Conservation (phyloP, 1,139 yeast species). For the Pichia sp. region DNA sequence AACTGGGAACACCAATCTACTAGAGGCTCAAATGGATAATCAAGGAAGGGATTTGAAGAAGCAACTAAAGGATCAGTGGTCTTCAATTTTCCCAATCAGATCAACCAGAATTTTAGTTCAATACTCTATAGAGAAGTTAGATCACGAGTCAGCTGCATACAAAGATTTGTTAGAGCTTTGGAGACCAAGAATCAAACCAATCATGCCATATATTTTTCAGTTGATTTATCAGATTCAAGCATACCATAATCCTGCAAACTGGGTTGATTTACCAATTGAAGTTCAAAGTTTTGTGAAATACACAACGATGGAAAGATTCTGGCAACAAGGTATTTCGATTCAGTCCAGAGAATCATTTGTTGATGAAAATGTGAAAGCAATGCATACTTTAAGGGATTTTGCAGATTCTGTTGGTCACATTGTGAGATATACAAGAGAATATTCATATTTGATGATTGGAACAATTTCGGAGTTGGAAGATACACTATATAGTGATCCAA, state of each 20-base stretch:
- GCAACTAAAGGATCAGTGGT: constrained; percentile 84
- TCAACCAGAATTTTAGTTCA: constrained; percentile 94
- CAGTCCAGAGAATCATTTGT: constrained; percentile 92
- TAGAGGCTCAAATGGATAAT: constrained; percentile 85
- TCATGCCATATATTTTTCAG: constrained; percentile 84
- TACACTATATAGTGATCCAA: constrained; percentile 80
- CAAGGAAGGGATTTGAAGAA: constrained; percentile 70
- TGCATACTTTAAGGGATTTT: constrained; percentile 87
- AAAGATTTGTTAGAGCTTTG: constrained; percentile 66
- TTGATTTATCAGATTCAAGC: constrained; percentile 86
- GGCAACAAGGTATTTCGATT: constrained; percentile 97
- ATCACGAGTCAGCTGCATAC: constrained; percentile 70
- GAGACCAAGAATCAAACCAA: constrained; percentile 91
- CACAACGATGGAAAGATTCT: constrained; percentile 86
- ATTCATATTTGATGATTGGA: constrained; percentile 84
- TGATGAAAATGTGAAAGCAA: constrained; percentile 90
- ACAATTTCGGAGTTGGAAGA: constrained; percentile 87
- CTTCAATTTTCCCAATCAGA: constrained; percentile 87
- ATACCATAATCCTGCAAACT: constrained; percentile 86
- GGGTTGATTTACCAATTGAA: constrained; percentile 80
- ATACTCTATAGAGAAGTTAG: constrained; percentile 85
- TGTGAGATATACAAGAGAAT: constrained; percentile 90
- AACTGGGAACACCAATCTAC: constrained; percentile 63
- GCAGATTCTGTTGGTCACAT: constrained; percentile 99
- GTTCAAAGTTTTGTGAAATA: constrained; percentile 87